phyloP scores from a whole-genome alignment of 768 basidiomycete genomes.

The Xerocomellus amylosporus region DNA sequence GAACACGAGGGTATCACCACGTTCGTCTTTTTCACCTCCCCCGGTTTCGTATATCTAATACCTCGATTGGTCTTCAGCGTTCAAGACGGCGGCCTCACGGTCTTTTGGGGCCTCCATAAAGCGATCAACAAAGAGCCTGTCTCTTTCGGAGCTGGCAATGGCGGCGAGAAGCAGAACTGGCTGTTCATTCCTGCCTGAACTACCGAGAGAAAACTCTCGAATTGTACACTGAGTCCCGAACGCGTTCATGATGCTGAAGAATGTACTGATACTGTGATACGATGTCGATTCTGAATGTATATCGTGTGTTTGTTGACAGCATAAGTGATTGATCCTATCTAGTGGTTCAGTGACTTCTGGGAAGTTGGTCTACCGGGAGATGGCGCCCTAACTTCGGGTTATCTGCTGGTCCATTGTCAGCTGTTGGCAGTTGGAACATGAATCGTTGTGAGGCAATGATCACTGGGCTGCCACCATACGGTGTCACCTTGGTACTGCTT shows the following conservation, averaged over 20 bases:
- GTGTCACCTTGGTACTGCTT: too few relatives aligned
- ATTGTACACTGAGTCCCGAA: background rate
- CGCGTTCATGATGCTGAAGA: background rate
- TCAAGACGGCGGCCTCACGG: background rate
- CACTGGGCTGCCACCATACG: too few relatives aligned
- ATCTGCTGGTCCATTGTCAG: too few relatives aligned
- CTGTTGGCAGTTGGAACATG: too few relatives aligned
- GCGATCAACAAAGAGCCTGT: background rate
- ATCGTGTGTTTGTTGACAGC: too few relatives aligned
- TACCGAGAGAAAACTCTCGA: too few relatives aligned
- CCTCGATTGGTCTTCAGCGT: background rate
- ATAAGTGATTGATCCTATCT: too few relatives aligned
- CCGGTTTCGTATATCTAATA: background rate
- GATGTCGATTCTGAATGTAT: background rate
- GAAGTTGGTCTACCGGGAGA: too few relatives aligned
- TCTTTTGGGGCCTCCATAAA: background rate
- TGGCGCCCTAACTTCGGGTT: too few relatives aligned
- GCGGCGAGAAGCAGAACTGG: background rate
- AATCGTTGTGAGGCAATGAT: too few relatives aligned
- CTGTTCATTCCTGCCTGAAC: background rate
- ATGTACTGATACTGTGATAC: background rate
- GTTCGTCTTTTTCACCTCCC: background rate
- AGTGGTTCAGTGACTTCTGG: too few relatives aligned
- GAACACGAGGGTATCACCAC: background rate
- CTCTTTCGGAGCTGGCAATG: background rate